Percentiles rank a stretch among this genome's conserved stretches.
These are phyloP conservation scores for Phytophthora sansomeana DNA, from an alignment of 352 stramenopile genomes.

Conservation along the genomic window DNA sequence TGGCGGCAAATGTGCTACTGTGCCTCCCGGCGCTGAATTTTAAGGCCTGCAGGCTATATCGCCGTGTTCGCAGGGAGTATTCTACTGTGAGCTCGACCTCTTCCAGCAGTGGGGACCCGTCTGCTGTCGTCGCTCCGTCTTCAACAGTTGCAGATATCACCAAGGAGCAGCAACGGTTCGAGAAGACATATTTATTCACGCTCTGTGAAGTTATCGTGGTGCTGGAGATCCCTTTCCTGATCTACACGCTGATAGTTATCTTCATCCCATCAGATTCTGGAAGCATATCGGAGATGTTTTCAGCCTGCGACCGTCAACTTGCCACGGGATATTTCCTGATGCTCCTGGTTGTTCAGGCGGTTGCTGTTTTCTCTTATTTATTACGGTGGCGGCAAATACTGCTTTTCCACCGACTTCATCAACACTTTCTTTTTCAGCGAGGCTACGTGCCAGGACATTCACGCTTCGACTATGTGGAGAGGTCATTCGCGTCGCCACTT, in stretches of 20 bases:
- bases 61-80: constrained; percentile 34
- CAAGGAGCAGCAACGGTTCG: constrained; percentile 57
- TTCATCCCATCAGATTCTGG: constrained; percentile 54
- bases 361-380: constrained; percentile 66
- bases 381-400: constrained; percentile 83
- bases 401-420: constrained; percentile 81
- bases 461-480: constrained; percentile 73
- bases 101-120: constrained; percentile 29
- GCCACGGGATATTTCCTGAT: constrained; percentile 48
- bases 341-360: constrained; percentile 47
- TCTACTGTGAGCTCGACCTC: constrained; percentile 35
- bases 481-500: constrained; percentile 50
- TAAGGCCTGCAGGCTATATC: constrained; percentile 61
- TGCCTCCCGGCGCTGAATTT: constrained; percentile 77
- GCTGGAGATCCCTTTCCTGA: constrained; percentile 74
- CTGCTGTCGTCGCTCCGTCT: constrained; percentile 34
- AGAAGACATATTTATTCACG: constrained; percentile 81
- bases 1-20: constrained; percentile 68
- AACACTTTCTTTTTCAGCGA: constrained; percentile 79
- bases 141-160: constrained; percentile 42
- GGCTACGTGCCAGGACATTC: constrained; percentile 64
- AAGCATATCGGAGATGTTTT: constrained; percentile 41
- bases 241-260: constrained; percentile 58
- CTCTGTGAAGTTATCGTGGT: constrained; percentile 83
- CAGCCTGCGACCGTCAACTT: constrained; percentile 41